Base-by-base conservation (phyloP, 805 yeast species). In the Myxozyma neotropica region DNA sequence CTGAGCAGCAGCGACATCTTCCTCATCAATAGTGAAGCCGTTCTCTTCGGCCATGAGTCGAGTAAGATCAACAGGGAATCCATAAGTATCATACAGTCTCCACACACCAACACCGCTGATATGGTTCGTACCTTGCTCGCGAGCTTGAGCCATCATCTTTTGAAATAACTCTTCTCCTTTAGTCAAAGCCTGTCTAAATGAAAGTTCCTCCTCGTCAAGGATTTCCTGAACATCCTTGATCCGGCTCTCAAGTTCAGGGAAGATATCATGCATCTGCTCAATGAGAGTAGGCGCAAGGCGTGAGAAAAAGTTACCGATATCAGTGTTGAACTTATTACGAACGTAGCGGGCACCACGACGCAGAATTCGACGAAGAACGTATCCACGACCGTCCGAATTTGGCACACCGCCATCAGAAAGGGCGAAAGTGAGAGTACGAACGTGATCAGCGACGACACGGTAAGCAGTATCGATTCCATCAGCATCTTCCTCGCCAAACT, bases 381-480 rank as follows among this genome's bases (percentile, higher is more conserved):
- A 94, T 70, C 99, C 99, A 78, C 99, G 87, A 70, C 99, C 99
- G 73, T 94, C 99, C 72, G 92, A 94, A 78, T 94, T 94, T 72
- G 99, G 99, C 58, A 94, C 97, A 72, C 99, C 99, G 71, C 99
- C 99, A 75, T 94, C 99, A 40, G 96, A 89, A 61, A 94, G 81
- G 51, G 99, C 97, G 75, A 94, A 89, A 1, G 96, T 89, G 73
- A 94, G 81, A 26, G 99, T 94, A 77, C 99, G 87, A 38, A 94
- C 97, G 74, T 94, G 99, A 77, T 94, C 99, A 57, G 99, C 99
- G 68, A 94, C 83, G 45, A 94, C 98, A 75, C 99, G 85, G 80
- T 94, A 94, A 55, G 99, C 98, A 45, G 97, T 94, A 73, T 94
- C 99, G 66, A 94, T 83, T 73, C 97, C 98, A 72, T 94, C 98